Percentiles rank a stretch among this genome's conserved stretches.
phyloP scores from a whole-genome alignment of 106 monocot species.

The Phalaenopsis aphrodite region DNA sequence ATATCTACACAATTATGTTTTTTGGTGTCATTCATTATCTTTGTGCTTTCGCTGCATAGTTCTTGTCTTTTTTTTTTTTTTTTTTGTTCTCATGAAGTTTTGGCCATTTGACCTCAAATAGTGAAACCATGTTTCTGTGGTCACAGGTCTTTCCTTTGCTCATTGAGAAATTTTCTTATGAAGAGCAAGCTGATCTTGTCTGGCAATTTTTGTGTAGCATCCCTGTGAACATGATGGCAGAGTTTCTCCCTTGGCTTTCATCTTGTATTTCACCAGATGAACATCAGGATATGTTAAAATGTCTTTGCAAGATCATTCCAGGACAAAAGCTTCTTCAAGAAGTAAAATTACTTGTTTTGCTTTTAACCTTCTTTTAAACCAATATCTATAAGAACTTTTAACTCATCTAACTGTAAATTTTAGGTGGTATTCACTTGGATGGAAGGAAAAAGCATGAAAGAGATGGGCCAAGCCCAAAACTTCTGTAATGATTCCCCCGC shows the following conservation, averaged over 20 bases:
- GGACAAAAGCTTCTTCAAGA: slow-evolving; percentile 83
- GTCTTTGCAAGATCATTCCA: slow-evolving; percentile 74
- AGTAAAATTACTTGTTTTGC: slow-evolving; percentile 24
- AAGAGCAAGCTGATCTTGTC: slow-evolving; percentile 85
- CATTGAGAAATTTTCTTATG: slow-evolving; percentile 76
- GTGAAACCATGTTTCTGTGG: too few relatives aligned
- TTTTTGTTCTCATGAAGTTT: not conserved
- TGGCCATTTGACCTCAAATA: too few relatives aligned
- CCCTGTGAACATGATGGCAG: slow-evolving; percentile 87
- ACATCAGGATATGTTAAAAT: slow-evolving; percentile 71
- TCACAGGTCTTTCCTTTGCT: slow-evolving; percentile 88
- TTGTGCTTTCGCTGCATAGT: too few relatives aligned
- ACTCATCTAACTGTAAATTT: not conserved
- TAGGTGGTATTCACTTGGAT: slow-evolving; percentile 66
- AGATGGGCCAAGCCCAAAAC: not conserved
- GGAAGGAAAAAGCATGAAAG: slow-evolving; percentile 33
- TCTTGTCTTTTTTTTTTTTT: not conserved
- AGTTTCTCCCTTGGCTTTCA: slow-evolving; percentile 90
- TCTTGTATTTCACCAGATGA: slow-evolving; percentile 78
- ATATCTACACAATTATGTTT: too few relatives aligned
- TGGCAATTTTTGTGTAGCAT: slow-evolving; percentile 98
- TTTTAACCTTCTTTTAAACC: too few relatives aligned
- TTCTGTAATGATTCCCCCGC: slow-evolving; percentile 6
- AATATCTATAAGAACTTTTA: too few relatives aligned
- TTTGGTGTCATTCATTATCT: too few relatives aligned